These are phyloP conservation scores for Myriosclerotinia curreyana DNA, from an alignment of 2,329 filamentous ascomycete genomes.

Conservation along the genomic window DNA sequence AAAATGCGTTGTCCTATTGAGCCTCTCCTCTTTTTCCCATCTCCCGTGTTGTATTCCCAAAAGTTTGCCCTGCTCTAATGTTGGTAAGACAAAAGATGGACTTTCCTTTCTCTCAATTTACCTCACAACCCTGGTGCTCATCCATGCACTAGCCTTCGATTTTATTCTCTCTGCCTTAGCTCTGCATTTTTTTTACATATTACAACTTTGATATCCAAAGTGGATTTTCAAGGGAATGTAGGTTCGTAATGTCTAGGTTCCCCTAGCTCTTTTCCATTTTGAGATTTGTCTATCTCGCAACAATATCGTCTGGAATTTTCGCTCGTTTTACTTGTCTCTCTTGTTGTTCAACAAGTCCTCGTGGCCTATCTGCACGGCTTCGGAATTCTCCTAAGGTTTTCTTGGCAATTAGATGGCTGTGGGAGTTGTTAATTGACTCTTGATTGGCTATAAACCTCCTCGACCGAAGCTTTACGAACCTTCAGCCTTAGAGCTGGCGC, in stretches of 20 bases:
- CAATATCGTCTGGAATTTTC: slow-evolving; percentile 19
- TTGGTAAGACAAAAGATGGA: background rate
- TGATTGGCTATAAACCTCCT: slow-evolving; percentile 15
- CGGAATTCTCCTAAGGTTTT: slow-evolving; percentile 21
- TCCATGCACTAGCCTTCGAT: slow-evolving; percentile 2
- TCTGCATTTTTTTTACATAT: slow-evolving; percentile 12
- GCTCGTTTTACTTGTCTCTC: slow-evolving; percentile 22
- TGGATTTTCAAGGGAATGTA: slow-evolving; percentile 18
- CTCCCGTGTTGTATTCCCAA: slow-evolving; percentile 4
- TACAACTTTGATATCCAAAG: slow-evolving; percentile 12
- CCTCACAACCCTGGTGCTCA: background rate
- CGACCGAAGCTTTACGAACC: slow-evolving; percentile 6
- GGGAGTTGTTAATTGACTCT: background rate
- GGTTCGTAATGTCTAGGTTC: slow-evolving; percentile 22
- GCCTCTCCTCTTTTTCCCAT: slow-evolving; percentile 6
- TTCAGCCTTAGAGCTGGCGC: slow-evolving; percentile 20
- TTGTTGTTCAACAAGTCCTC: slow-evolving; percentile 25
- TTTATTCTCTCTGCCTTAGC: slow-evolving; percentile 7
- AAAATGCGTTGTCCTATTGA: slow-evolving; percentile 17
- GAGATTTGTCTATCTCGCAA: slow-evolving; percentile 17
- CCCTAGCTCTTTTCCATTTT: slow-evolving; percentile 36
- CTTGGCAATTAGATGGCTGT: slow-evolving; percentile 20
- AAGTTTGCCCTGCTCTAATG: background rate
- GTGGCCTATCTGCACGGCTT: slow-evolving; percentile 26
- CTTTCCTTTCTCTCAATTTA: slow-evolving; percentile 6